Conservation (phyloP, 257 asterid genomes). For the Salvia hispanica region DNA sequence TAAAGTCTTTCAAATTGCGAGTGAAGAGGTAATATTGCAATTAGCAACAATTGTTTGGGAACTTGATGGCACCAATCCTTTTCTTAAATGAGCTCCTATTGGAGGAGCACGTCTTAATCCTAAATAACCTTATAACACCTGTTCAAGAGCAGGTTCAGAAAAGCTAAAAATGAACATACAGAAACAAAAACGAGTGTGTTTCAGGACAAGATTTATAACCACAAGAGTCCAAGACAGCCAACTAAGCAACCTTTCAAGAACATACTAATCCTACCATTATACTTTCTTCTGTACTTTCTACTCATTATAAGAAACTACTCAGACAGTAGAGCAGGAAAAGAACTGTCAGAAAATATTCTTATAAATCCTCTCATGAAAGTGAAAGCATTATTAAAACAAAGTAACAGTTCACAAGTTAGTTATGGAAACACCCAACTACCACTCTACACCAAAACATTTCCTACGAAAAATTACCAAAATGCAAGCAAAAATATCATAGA, state of each 20-base stretch:
- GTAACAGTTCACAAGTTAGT: conserved; percentile 1
- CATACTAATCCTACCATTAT: not conserved
- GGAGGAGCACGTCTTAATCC: not conserved
- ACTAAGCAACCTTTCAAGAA: conserved; percentile 1
- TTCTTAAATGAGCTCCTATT: not conserved
- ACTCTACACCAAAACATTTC: not conserved
- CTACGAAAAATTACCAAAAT: not conserved
- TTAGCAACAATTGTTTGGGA: not conserved
- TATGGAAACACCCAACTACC: not conserved
- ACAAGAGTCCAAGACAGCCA: not conserved
- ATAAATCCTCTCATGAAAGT: not conserved
- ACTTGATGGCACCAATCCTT: conserved; percentile 9
- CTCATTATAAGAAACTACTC: not conserved
- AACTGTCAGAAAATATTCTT: not conserved
- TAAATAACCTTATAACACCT: not conserved
- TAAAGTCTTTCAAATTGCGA: not conserved
- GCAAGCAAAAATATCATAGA: not conserved
- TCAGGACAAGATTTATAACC: not conserved
- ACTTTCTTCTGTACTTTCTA: not conserved
- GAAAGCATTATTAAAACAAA: not conserved
- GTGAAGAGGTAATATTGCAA: not conserved
- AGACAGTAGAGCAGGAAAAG: conserved; percentile 4
- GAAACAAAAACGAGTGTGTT: not conserved
- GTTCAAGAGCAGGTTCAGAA: not conserved
- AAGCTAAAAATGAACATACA: not conserved